phyloP scores from a whole-genome alignment of 495 filamentous ascomycete species.

The Pyrenula aspistea region DNA sequence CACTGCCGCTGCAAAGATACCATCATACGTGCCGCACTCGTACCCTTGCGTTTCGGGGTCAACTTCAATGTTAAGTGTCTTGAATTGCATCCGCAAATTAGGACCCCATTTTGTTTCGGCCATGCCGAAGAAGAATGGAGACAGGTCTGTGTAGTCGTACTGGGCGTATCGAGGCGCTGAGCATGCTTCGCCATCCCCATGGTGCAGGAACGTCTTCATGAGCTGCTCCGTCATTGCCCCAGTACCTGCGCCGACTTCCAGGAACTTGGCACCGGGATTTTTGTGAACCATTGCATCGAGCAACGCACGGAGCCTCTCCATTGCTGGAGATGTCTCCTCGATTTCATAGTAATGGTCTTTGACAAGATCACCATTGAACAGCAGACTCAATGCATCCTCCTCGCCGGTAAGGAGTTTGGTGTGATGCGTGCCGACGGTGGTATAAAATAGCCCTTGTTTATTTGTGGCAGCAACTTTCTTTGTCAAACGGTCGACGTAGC shows the following conservation, averaged over 20 bases:
- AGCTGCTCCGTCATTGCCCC: conserved; percentile 31
- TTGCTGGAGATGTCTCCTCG: not conserved
- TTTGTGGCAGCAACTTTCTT: too few species aligned
- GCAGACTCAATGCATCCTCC: not conserved
- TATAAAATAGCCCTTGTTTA: too few species aligned
- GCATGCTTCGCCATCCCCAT: not conserved
- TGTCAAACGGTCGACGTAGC: too few species aligned
- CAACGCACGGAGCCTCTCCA: conserved; percentile 4
- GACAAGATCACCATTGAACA: not conserved
- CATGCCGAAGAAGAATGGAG: conserved; percentile 34
- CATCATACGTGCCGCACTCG: conserved; percentile 26
- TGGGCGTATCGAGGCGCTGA: not conserved
- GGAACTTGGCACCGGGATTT: conserved; percentile 24
- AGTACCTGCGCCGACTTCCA: conserved; percentile 45
- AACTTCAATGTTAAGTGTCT: conserved; percentile 28
- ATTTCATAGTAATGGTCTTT: not conserved
- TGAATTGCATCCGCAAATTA: conserved; percentile 25
- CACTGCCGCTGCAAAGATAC: conserved; percentile 37
- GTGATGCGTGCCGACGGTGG: too few species aligned
- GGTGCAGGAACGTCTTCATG: conserved; percentile 19
- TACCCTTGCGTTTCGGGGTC: conserved; percentile 30
- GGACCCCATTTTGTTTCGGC: conserved; percentile 22
- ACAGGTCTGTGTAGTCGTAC: conserved; percentile 42
- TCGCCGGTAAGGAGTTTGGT: too few species aligned
- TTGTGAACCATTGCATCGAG: conserved; percentile 19